These are phyloP conservation scores for Fagopyrum esculentum DNA, from an alignment of 148 eudicot species.

Conservation along the genomic window DNA sequence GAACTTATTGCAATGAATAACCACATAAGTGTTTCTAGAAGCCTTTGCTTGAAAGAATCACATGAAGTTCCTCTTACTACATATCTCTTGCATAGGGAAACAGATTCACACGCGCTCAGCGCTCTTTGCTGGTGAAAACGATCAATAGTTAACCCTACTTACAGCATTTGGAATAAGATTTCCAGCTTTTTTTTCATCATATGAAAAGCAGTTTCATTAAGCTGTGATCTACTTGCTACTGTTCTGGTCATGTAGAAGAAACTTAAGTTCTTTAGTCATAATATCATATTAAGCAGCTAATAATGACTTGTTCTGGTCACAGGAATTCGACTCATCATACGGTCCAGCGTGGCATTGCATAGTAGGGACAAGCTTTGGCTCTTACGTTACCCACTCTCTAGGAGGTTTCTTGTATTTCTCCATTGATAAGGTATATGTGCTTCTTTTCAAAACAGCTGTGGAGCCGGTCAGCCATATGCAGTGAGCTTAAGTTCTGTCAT, in stretches of 20 bases:
- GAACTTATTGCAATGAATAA: background rate
- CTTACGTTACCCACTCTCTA: conserved; percentile 56
- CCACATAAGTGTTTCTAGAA: background rate
- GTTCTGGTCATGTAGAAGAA: no score
- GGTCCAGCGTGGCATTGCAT: conserved; percentile 79
- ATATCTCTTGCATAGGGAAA: background rate
- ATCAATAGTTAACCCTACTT: background rate
- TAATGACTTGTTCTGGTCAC: conserved; percentile 11
- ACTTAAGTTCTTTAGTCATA: no score
- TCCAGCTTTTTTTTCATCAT: background rate
- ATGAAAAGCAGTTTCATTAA: background rate
- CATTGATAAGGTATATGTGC: conserved; percentile 54
- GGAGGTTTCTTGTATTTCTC: conserved; percentile 71
- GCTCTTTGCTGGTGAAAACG: background rate
- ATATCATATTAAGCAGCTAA: background rate
- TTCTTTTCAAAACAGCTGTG: conserved; percentile 60
- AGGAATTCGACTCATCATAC: conserved; percentile 53
- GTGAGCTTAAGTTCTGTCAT: background rate
- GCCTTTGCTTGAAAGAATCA: background rate
- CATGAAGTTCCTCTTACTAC: background rate
- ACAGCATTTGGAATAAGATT: background rate
- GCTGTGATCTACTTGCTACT: no score
- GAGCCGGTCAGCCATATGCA: conserved; percentile 31
- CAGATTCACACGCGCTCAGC: background rate
- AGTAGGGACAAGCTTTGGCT: conserved; percentile 64